Conservation (phyloP, 495 filamentous ascomycete genomes). For the Aspergillus campestris region DNA sequence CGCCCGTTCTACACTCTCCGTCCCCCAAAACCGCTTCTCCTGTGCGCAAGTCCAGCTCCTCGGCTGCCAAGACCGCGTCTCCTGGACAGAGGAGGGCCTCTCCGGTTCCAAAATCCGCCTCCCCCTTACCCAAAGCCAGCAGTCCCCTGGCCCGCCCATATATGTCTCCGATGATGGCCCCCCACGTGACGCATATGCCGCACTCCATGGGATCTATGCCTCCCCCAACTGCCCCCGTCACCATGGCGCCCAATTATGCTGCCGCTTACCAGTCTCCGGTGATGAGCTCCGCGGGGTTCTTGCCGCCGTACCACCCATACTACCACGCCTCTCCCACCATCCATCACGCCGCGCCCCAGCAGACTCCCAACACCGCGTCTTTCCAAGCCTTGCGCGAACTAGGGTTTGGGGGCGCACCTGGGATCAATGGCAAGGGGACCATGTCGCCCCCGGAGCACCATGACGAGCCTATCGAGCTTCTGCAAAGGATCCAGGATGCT, state of each 20-base stretch:
- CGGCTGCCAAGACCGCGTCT: constrained; percentile 12
- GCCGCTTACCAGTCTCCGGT: constrained; percentile 30
- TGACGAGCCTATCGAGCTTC: constrained; percentile 35
- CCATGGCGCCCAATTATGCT: constrained; percentile 17
- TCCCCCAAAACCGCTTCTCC: constrained; percentile 9
- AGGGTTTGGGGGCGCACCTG: constrained; percentile 9
- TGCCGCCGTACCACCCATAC: constrained; percentile 27
- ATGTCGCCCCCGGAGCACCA: constrained; percentile 26
- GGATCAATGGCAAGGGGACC: constrained; percentile 21
- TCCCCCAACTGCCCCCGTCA: constrained; percentile 7
- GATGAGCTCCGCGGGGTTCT: constrained; percentile 25
- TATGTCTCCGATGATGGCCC: constrained; percentile 33
- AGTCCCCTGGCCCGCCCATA: constrained; percentile 32
- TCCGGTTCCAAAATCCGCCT: constrained; percentile 22
- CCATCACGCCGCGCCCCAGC: constrained; percentile 27
- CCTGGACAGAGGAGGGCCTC: constrained; percentile 12
- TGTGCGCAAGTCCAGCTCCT: constrained; percentile 9
- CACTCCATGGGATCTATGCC: constrained; percentile 16
- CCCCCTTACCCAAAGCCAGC: constrained; percentile 30
- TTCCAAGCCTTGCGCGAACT: constrained; percentile 28
- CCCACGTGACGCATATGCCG: constrained; percentile 10
- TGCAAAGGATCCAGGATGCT: constrained; percentile 39
- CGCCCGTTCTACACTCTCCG: constrained; percentile 10
- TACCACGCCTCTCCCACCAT: constrained; percentile 17
- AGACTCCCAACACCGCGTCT: constrained; percentile 23